A percentile compares a stretch with the other conserved stretches of the same genome.
These are phyloP conservation scores for Vitis labrusca DNA, from an alignment of 164 flowering plant genomes.

Conservation along the genomic window DNA sequence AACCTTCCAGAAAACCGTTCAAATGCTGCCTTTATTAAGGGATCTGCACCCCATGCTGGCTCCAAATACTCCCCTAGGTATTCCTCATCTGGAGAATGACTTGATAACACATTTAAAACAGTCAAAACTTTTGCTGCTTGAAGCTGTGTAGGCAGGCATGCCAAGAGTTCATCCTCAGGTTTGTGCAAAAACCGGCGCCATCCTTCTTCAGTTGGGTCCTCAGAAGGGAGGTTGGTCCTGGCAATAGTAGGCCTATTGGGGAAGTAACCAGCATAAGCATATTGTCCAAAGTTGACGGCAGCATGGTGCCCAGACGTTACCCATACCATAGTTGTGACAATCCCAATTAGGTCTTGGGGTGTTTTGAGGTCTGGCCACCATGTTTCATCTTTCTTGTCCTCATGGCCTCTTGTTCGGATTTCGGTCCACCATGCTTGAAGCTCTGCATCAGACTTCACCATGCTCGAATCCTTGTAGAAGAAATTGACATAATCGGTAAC, in stretches of 20 bases:
- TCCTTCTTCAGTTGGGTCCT: conserved; percentile 34
- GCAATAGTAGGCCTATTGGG: conserved; percentile 74
- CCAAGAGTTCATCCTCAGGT: conserved; percentile 34
- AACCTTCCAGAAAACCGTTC: conserved; percentile 37
- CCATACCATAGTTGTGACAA: conserved; percentile 68
- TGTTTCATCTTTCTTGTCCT: conserved; percentile 70
- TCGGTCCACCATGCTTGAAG: conserved; percentile 87
- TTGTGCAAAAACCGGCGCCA: conserved; percentile 24
- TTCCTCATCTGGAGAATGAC: conserved; percentile 64
- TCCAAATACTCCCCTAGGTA: conserved; percentile 45
- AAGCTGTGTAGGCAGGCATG: conserved; percentile 42
- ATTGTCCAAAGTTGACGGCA: conserved; percentile 81
- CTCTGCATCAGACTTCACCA: conserved; percentile 50
- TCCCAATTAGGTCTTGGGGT: conserved; percentile 40
- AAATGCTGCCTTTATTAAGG: conserved; percentile 34
- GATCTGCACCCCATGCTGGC: conserved; percentile 37
- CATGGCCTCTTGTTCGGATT: conserved; percentile 63
- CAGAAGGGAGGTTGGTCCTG: conserved; percentile 55
- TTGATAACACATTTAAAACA: conserved; percentile 37
- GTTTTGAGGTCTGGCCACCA: conserved; percentile 81
- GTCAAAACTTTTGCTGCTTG: conserved; percentile 52
- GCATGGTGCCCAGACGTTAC: conserved; percentile 76
- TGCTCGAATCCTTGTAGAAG: conserved; percentile 42
- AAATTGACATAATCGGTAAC: conserved; percentile 58
- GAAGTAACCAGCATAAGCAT: conserved; percentile 61